Base-by-base conservation (phyloP, 192 early-diverging fungal genomes). In the Gryganskiella cystojenkinii region DNA sequence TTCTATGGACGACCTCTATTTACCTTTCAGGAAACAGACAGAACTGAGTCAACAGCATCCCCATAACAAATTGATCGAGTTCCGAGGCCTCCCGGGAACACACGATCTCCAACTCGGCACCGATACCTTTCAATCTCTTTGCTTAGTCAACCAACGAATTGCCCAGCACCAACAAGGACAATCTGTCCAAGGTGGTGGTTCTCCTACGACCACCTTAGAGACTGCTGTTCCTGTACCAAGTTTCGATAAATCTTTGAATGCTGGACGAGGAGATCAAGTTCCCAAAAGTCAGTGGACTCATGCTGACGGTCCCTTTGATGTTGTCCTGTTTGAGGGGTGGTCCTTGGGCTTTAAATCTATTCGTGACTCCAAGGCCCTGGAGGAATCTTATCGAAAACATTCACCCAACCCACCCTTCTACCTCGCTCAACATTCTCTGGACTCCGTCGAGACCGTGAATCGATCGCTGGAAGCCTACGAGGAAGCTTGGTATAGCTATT, bases 241-340 rank as follows among this genome's bases (percentile, higher is more conserved):
- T 7, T 99, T 95, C 63, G 92, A 98, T 66, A 99, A 99, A 79
- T 84, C 89, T 24, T 53, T 91, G 33, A 52, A 90, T 55, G 59
- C 82, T 52, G 97, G 97, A 0, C 84, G 86, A 20, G 97, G 97
- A 3, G 95, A 99, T 67, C 87, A 94, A 11, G 22, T 87, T 0
- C 85, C 90, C 5, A n/a, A 45, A 24, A 49, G 61, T 5, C 40
- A 88, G 35, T 99, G 94, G 94, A 67, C 66, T 3, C 5, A 25
- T 19, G 83, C 82, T 0, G 43, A 63, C 6, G 70, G 82, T 14
- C 91, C 92, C 0, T 56, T 93, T 22, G 89, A 98, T 61, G 86
- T 98, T 45, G 82, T 99, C 20, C 70, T 99, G 34, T 92, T 98
- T 69, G 97, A 99, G 75, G 97, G 96, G 0, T 99, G 97, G 95